phyloP scores from a whole-genome alignment of 208 protist genomes.

The Leishmania aethiopica region DNA sequence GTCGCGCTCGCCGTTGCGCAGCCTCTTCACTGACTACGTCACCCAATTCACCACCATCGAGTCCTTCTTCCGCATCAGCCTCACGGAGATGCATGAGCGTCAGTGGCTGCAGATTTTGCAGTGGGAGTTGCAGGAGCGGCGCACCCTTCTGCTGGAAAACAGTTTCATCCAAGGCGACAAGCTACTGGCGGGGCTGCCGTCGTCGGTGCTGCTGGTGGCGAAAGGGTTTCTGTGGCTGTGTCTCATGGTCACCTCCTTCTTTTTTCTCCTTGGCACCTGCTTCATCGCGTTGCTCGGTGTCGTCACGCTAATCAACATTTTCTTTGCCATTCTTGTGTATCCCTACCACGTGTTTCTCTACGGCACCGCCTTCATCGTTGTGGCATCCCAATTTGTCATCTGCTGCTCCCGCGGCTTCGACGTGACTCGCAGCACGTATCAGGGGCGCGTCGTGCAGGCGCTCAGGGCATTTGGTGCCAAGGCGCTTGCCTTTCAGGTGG shows the following conservation, averaged over 20 bases:
- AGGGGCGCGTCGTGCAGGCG: conserved; percentile 57
- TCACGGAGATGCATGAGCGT: conserved; percentile 53
- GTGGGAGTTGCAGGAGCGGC: conserved; percentile 41
- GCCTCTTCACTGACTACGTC: conserved; percentile 54
- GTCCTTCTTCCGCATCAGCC: conserved; percentile 56
- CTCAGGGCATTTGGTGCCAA: conserved; percentile 44
- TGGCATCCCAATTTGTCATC: conserved; percentile 44
- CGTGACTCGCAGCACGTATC: conserved; percentile 53
- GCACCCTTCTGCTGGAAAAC: conserved; percentile 15
- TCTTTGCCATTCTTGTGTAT: conserved; percentile 63
- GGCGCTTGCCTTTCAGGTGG: conserved; percentile 47
- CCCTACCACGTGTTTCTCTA: conserved; percentile 68
- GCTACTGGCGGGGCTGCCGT: conserved; percentile 40
- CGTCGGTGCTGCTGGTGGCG: conserved; percentile 34
- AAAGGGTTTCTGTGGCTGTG: conserved; percentile 62
- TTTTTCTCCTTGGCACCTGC: conserved; percentile 59
- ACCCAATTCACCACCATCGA: conserved; percentile 56
- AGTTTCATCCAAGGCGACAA: conserved; percentile 28
- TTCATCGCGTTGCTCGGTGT: conserved; percentile 54
- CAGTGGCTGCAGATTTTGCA: conserved; percentile 70
- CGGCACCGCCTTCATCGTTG: conserved; percentile 53
- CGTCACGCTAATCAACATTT: conserved; percentile 48
- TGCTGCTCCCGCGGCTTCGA: conserved; percentile 73
- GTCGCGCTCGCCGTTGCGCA: not conserved
- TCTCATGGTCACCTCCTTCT: conserved; percentile 60